Evolutionary conservation across 257 asterid genomes (phyloP).

Genomic region (Striga asiatica): DNA sequence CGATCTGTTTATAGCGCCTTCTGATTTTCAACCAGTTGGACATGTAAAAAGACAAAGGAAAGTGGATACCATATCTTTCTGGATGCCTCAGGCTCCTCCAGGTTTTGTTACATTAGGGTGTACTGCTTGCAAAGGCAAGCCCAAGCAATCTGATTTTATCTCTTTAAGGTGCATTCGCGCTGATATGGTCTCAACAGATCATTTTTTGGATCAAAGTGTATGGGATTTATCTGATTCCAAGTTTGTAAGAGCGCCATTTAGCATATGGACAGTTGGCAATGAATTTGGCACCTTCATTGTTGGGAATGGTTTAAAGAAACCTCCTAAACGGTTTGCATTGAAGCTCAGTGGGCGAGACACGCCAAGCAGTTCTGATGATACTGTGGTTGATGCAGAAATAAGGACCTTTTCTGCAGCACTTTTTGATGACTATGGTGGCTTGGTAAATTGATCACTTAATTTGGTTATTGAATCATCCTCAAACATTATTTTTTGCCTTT

Average conservation of each 20-base stretch:
- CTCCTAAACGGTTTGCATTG: conserved; percentile 83
- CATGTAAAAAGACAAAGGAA: conserved; percentile 60
- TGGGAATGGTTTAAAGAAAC: conserved; percentile 67
- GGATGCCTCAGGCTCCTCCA: conserved; percentile 98
- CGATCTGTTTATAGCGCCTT: conserved; percentile 60
- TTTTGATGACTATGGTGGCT: conserved; percentile 91
- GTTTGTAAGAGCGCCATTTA: conserved; percentile 55
- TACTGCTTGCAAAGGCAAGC: conserved; percentile 69
- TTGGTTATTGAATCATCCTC: conserved; percentile 1
- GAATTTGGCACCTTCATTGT: conserved; percentile 76
- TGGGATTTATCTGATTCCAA: conserved; percentile 87
- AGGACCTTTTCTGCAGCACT: conserved; percentile 87
- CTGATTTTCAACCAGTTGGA: conserved; percentile 71
- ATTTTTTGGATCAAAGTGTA: conserved; percentile 62
- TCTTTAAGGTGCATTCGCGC: conserved; percentile 83
- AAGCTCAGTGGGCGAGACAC: conserved; percentile 62
- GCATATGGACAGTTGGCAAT: conserved; percentile 73
- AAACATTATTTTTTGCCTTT: background rate
- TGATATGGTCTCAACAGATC: conserved; percentile 74
- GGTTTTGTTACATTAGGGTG: conserved; percentile 89
- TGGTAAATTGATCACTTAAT: conserved; percentile 40
- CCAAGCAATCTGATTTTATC: conserved; percentile 64
- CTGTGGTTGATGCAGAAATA: conserved; percentile 66
- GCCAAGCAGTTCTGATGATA: conserved; percentile 56
- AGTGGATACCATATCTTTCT: conserved; percentile 61